phyloP scores from a whole-genome alignment of 768 basidiomycete species.

The Auriscalpium orientale region DNA sequence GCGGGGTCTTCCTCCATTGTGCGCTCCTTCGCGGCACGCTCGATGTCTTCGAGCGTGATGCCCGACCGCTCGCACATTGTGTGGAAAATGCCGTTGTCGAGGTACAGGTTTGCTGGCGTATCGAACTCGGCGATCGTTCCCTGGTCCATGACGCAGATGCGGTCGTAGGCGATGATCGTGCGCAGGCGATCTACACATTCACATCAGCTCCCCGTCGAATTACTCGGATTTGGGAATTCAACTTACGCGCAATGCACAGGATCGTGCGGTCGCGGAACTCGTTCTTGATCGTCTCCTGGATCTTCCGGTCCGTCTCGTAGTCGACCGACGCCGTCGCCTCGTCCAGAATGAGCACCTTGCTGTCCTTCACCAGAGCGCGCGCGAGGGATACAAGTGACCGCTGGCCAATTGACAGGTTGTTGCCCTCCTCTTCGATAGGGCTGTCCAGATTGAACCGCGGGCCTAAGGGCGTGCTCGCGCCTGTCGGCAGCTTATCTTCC shows the following conservation, averaged over 20 bases:
- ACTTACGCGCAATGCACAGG: slow-evolving; percentile 79
- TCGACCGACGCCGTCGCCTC: slow-evolving; percentile 92
- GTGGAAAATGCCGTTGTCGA: slow-evolving; percentile 61
- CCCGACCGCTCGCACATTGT: slow-evolving; percentile 83
- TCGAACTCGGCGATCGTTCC: slow-evolving; percentile 84
- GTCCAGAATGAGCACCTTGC: slow-evolving; percentile 80
- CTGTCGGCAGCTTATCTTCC: slow-evolving; percentile 31
- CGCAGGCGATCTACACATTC: slow-evolving; percentile 57
- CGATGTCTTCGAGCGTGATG: slow-evolving; percentile 67
- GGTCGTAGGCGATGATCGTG: slow-evolving; percentile 84
- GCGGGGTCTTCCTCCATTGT: too few relatives aligned
- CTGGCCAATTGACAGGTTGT: slow-evolving; percentile 75
- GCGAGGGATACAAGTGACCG: slow-evolving; percentile 83
- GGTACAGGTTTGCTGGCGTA: slow-evolving; percentile 61
- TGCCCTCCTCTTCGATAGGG: slow-evolving; percentile 79
- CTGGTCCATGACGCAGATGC: slow-evolving; percentile 81
- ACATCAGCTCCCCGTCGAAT: too few relatives aligned
- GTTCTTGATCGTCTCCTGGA: slow-evolving; percentile 81
- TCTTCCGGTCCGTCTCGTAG: slow-evolving; percentile 83
- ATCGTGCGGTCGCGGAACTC: slow-evolving; percentile 83
- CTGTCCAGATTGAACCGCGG: slow-evolving; percentile 75
- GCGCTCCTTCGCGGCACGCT: slow-evolving; percentile 24
- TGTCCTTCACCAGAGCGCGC: slow-evolving; percentile 80
- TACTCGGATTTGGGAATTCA: neutral
- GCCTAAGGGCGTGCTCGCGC: slow-evolving; percentile 7